Evolutionary conservation across 2,329 filamentous ascomycete species (phyloP).

Genomic region (Biscogniauxia sp.): DNA sequence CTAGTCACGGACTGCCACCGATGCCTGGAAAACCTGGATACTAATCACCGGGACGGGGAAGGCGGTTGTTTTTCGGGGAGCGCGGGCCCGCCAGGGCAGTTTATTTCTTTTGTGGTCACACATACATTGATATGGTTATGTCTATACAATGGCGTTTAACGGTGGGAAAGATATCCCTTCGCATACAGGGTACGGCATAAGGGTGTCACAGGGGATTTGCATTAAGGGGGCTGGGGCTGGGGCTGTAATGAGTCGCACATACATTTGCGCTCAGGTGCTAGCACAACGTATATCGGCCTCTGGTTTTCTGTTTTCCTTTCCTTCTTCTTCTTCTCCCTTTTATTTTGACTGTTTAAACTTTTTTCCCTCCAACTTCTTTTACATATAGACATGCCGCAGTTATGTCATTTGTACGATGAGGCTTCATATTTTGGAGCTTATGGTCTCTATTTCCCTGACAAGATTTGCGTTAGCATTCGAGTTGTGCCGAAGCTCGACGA

Average conservation of each 20-base stretch:
- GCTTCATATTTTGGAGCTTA: not conserved
- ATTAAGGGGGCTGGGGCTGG: not conserved
- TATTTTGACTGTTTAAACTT: not conserved
- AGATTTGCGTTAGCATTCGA: not conserved
- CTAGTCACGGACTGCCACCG: slow-evolving; percentile 47
- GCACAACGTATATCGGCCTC: not conserved
- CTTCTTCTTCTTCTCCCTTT: not conserved
- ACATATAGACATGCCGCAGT: not conserved
- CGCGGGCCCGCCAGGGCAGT: not conserved
- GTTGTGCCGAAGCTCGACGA: not conserved
- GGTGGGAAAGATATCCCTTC: not conserved
- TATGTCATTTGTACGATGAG: not conserved
- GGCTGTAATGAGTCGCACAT: not conserved
- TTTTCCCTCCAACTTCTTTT: not conserved
- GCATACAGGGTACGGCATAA: not conserved
- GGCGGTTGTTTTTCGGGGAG: not conserved
- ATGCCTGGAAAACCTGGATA: slow-evolving; percentile 58
- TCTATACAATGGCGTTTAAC: slow-evolving; percentile 1
- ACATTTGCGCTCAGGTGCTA: not conserved
- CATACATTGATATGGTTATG: slow-evolving; percentile 9
- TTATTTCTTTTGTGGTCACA: slow-evolving; percentile 4
- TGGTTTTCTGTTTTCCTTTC: not conserved
- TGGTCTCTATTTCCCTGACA: not conserved
- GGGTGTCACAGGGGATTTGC: not conserved
- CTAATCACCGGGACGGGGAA: slow-evolving; percentile 26